These are phyloP conservation scores for Cystobasidiopsis lactophilus DNA, from an alignment of 768 basidiomycete genomes.

Conservation along the genomic window DNA sequence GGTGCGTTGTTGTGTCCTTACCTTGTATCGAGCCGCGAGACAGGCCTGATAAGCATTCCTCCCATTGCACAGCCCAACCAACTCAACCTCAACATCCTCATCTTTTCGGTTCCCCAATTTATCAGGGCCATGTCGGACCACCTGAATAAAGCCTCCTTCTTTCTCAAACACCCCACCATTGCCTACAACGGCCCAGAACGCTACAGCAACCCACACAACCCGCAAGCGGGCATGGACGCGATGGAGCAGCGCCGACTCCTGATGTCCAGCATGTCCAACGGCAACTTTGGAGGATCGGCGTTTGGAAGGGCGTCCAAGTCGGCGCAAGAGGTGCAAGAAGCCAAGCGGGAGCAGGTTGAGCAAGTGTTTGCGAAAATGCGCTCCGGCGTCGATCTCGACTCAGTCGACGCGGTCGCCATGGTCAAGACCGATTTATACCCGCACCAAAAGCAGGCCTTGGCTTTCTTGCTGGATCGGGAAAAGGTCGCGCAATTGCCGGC, in stretches of 20 bases:
- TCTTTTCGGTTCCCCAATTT: background rate
- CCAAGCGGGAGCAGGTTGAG: constrained; percentile 43
- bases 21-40: background rate
- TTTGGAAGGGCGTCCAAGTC: background rate
- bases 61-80: background rate
- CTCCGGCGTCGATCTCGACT: constrained; percentile 61
- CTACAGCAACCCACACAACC: constrained; percentile 1
- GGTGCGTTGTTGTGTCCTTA: no score
- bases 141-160: background rate
- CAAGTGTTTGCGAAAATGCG: constrained; percentile 75
- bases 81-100: background rate
- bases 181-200: background rate
- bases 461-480: constrained; percentile 73
- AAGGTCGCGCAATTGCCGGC: constrained; percentile 21
- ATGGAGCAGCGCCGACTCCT: background rate
- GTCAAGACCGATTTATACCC: constrained; percentile 77
- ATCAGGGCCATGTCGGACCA: background rate
- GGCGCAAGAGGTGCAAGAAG: constrained; percentile 8
- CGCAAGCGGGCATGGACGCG: background rate
- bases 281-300: background rate
- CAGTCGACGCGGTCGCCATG: constrained; percentile 35
- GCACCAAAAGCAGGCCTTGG: constrained; percentile 93
- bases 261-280: background rate
- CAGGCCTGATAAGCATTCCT: background rate
- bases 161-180: background rate